Base-by-base conservation (phyloP, 1,139 yeast genomes). In the Taphrina sp. region DNA sequence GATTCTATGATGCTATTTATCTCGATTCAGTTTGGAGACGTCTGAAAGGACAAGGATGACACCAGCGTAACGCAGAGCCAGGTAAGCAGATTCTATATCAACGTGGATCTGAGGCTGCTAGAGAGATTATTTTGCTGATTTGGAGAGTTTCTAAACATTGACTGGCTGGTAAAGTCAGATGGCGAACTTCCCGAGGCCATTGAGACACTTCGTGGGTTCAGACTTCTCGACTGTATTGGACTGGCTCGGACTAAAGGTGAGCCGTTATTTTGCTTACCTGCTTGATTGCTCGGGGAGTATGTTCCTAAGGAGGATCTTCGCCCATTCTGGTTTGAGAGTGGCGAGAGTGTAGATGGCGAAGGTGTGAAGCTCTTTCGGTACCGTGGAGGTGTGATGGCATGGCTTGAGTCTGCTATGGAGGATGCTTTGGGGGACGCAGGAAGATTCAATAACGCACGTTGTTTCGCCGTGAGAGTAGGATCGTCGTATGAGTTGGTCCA, bases 351-450 rank as follows among this genome's bases (percentile, higher is more conserved):
- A 3, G 47, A 29, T 23, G 54, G 54, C 20, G 46, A 38, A 5
- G 54, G 54, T 26, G 54, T 49, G 39, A 29, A 31, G 12, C 36
- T 23, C 33, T 49, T 49, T 24, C 31, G 54, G 17, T 39, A 49
- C 34, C 37, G 26, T 12, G 54, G 54, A 5, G 54, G 54, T 5
- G 54, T 49, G 16, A 49, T 22, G 7, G 37, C 45, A 8, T 34
- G 38, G 14, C 37, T 17, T 7, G 31, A 7, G 44, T 16, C 22
- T 3, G 26, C 31, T 7, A 17, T 22, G 12, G 12, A 23, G 19
- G 46, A 39, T 8, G 17, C 34, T 14, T 23, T 44, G 4, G 54
- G 54, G 8, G 54, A 49, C n/a, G 54, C 41, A 8, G 54, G 54
- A 12, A 49, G 41, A 19, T 49, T 49, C n/a, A 49, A 41, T 33